These are phyloP conservation scores for Theileria parva DNA, from an alignment of 169 alveolate species.

Conservation along the genomic window DNA sequence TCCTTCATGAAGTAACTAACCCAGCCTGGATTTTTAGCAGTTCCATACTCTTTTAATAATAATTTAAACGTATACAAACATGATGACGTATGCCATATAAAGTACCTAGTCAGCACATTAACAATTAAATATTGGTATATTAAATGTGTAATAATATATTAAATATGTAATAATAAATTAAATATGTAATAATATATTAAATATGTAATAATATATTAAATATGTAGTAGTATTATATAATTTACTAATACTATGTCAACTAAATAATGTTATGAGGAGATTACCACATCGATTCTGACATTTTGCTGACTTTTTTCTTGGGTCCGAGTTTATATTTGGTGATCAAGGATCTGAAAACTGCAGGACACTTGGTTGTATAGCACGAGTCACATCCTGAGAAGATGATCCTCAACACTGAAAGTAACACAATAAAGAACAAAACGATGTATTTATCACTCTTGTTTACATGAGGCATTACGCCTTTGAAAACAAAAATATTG, in stretches of 20 bases:
- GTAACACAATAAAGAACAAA: background rate
- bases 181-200: too few relatives aligned
- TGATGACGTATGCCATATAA: conserved; percentile 54
- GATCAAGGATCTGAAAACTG: conserved; percentile 19
- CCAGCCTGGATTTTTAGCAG: conserved; percentile 36
- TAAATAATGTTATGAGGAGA: background rate
- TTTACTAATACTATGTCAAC: too few relatives aligned
- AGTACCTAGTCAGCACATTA: conserved; percentile 24
- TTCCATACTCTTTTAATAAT: conserved; percentile 46
- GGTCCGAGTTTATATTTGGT: conserved; percentile 26
- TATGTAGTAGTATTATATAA: too few relatives aligned
- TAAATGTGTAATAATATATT: background rate
- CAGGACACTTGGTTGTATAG: background rate
- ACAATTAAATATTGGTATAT: background rate
- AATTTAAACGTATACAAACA: conserved; percentile 16
- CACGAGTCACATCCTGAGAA: conserved; percentile 20
- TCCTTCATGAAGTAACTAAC: conserved; percentile 45
- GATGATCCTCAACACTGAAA: conserved; percentile 21
- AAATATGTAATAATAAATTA: too few relatives aligned
- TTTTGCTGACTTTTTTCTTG: conserved; percentile 27
- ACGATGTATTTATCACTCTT: conserved; percentile 20
- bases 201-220: too few relatives aligned
- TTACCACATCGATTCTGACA: conserved; percentile 61
- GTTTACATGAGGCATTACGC: conserved; percentile 17
- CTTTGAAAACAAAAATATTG: background rate